Evolutionary conservation across 495 filamentous ascomycete species (phyloP), one percentile per base, ranked within the genome.

Genomic region (Aspergillus kassunensis): DNA sequence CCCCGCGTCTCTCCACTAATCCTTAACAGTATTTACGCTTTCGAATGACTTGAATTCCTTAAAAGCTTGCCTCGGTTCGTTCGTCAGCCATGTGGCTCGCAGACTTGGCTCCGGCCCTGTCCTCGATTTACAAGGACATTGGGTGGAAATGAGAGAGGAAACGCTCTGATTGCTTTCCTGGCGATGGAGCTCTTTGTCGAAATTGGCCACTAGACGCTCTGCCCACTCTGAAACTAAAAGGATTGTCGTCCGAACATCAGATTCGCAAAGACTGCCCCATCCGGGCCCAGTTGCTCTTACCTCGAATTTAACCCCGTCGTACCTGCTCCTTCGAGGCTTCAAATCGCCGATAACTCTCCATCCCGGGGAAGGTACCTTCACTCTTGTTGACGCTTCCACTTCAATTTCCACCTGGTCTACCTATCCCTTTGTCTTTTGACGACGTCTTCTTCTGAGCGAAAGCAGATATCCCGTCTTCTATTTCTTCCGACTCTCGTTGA

Each of bases 261-360:
- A 18, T 53, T 53, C 51, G 51, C 51, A 53, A 53, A 31, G 13
- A 53, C 42, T 53, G 25, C 51, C 43, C 30, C 34, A 46, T 53
- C 43, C 11, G 42, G 48, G 25, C 20, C n/a, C n/a, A 18, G 34
- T 34, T 12, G 44, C 18, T 23, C 44, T 12, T 40, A 18, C 37
- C 23, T 49, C 31, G 21, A 37, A 3, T 3, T 29, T 24, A n/a
- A 35, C 19, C 6, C 18, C 8, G 23, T 9, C 15, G n/a, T 16
- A 19, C 45, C 33, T 24, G 30, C 20, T 20, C 16, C 11, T 16
- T 30, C 9, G 25, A 16, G n/a, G 13, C 31, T 36, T 21, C 21
- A n/a, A n/a, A n/a, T n/a, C n/a, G n/a, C n/a, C n/a, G 18, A 40
- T 40, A n/a, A 21, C 16, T 40, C 18, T 23, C 20, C 20, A 34